Percentiles rank a stretch among this genome's conserved stretches.
These are phyloP conservation scores for Wickerhamiella occidentalis DNA, from an alignment of 805 yeast species.

Conservation along the genomic window DNA sequence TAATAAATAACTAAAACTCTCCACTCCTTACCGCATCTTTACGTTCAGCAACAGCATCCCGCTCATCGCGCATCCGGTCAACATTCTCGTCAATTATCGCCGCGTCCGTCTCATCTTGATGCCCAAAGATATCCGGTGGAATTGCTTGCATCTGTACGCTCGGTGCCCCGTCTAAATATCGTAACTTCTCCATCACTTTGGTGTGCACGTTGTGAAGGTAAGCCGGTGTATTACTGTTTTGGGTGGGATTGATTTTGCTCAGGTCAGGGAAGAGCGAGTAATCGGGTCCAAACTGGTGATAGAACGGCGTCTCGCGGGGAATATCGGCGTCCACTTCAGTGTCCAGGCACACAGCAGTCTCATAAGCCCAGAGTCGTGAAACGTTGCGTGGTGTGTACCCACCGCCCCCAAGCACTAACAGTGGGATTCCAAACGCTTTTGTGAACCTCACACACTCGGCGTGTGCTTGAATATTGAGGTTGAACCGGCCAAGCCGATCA, in stretches of 20 bases:
- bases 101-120: conserved; percentile 29
- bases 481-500: conserved; percentile 91
- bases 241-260: conserved; percentile 47
- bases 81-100: conserved; percentile 26
- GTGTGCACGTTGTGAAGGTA: conserved; percentile 69
- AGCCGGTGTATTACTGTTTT: conserved; percentile 67
- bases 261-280: conserved; percentile 73
- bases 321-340: conserved; percentile 62
- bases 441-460: conserved; percentile 91
- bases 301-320: conserved; percentile 64
- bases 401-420: conserved; percentile 95
- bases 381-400: conserved; percentile 98
- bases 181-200: conserved; percentile 65
- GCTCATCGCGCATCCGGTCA: conserved; percentile 17
- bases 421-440: conserved; percentile 72
- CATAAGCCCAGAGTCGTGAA: conserved; percentile 89
- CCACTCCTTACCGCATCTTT: conserved; percentile 4
- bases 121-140: conserved; percentile 51
- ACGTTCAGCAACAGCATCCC: not conserved
- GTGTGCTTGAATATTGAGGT: conserved; percentile 84
- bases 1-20: conserved; percentile 4
- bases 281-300: conserved; percentile 82
- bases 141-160: conserved; percentile 84
- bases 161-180: conserved; percentile 83
- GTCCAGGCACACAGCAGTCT: conserved; percentile 76